Evolutionary conservation across 768 basidiomycete species (phyloP).

Genomic region (Grammothele lineata): DNA sequence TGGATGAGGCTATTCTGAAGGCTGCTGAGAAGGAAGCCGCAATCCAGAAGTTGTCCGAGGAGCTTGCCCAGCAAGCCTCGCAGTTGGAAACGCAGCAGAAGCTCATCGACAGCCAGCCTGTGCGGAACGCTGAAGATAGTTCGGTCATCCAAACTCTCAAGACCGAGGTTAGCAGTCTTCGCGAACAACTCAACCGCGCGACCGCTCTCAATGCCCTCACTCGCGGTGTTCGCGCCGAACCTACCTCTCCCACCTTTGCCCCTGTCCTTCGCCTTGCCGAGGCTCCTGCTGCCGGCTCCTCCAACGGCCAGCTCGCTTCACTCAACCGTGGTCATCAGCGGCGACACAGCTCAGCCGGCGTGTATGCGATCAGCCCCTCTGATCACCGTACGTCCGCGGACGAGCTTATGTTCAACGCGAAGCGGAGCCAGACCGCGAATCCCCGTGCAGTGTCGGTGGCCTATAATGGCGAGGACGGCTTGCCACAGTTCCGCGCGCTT

Average conservation of each 20-base stretch:
- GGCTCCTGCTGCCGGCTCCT: constrained; percentile 34
- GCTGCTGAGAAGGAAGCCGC: constrained; percentile 79
- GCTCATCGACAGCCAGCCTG: constrained; percentile 57
- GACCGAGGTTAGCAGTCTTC: constrained; percentile 86
- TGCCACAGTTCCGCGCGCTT: constrained; percentile 58
- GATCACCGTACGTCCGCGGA: constrained; percentile 74
- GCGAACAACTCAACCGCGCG: constrained; percentile 94
- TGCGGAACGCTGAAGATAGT: constrained; percentile 73
- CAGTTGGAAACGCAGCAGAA: constrained; percentile 78
- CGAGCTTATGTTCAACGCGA: constrained; percentile 71
- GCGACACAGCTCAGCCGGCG: constrained; percentile 83
- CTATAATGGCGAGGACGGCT: constrained; percentile 77
- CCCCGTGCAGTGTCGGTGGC: constrained; percentile 88
- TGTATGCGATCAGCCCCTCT: constrained; percentile 53
- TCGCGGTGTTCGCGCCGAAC: constrained; percentile 63
- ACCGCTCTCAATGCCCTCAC: constrained; percentile 89
- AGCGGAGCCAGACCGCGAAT: constrained; percentile 64
- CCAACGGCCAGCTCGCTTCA: constrained; percentile 36
- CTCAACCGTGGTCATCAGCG: constrained; percentile 62
- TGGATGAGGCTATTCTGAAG: constrained; percentile 74
- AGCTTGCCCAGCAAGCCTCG: constrained; percentile 65
- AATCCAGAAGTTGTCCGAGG: constrained; percentile 77
- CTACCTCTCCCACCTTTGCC: constrained; percentile 82
- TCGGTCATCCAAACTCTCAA: constrained; percentile 87
- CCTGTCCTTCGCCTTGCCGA: constrained; percentile 65